phyloP scores from a whole-genome alignment of 2,329 filamentous ascomycete species.

The Phialemoniopsis sp. region DNA sequence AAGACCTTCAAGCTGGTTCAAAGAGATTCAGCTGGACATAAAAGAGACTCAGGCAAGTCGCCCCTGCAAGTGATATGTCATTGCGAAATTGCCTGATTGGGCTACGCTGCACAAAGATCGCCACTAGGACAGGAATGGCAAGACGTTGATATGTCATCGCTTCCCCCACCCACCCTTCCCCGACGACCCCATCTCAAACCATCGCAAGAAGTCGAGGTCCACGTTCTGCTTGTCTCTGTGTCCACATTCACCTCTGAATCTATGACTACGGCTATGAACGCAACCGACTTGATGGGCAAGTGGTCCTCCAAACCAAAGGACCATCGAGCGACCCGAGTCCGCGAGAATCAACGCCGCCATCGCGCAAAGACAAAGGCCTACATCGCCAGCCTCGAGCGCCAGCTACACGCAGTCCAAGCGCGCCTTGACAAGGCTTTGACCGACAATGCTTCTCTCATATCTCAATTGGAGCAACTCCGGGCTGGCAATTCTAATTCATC shows the following conservation, averaged over 20 bases:
- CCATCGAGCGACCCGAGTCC: conserved; percentile 30
- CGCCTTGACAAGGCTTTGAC: conserved; percentile 14
- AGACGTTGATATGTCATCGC: conserved; percentile 14
- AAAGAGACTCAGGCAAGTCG: too few relatives aligned
- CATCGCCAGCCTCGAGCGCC: conserved; percentile 30
- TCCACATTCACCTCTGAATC: too few relatives aligned
- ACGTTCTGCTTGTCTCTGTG: too few relatives aligned
- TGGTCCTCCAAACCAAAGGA: conserved; percentile 21
- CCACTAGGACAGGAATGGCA: conserved; percentile 8
- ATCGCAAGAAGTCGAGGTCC: too few relatives aligned
- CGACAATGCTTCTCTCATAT: conserved; percentile 3
- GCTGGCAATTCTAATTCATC: background rate
- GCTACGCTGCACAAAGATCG: background rate
- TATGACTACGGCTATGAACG: background rate
- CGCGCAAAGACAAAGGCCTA: conserved; percentile 35
- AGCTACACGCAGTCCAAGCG: conserved; percentile 13
- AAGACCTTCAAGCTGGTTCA: too few relatives aligned
- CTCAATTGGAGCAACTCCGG: conserved; percentile 9
- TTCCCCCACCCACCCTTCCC: background rate
- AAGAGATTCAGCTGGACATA: too few relatives aligned
- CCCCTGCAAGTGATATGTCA: too few relatives aligned
- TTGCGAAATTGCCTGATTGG: background rate
- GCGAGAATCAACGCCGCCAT: conserved; percentile 48
- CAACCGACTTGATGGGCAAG: conserved; percentile 14
- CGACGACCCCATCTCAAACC: too few relatives aligned